phyloP scores from a whole-genome alignment of 352 stramenopile genomes.

The Pythium scleroteichum region DNA sequence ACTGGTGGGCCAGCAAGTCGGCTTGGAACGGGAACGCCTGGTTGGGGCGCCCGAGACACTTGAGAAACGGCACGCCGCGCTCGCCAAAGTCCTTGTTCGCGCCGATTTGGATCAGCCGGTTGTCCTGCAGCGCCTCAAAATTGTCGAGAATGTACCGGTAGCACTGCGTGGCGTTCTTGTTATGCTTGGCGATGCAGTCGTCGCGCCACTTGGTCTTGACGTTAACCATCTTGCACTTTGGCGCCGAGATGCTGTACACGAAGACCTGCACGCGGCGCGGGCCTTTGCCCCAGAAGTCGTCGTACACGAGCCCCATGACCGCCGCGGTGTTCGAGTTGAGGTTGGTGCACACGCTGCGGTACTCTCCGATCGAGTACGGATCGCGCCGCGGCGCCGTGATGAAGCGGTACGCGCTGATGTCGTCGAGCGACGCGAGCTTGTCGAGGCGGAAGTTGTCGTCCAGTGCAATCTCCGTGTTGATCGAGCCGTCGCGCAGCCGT shows the following conservation, averaged over 20 bases:
- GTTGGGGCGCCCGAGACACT: conserved; percentile 42
- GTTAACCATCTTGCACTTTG: conserved; percentile 36
- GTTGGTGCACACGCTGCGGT: conserved; percentile 32
- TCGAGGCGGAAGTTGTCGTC: conserved; percentile 12
- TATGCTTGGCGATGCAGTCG: conserved; percentile 31
- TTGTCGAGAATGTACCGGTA: conserved; percentile 55
- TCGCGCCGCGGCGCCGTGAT: conserved; percentile 28
- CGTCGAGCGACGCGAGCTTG: conserved; percentile 32
- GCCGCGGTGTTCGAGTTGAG: conserved; percentile 34
- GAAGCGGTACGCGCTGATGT: conserved; percentile 30
- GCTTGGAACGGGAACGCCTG: conserved; percentile 50
- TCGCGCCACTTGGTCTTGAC: conserved; percentile 17
- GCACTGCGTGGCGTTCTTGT: conserved; percentile 37
- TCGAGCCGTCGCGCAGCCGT: conserved; percentile 18
- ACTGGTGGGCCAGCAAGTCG: conserved; percentile 54
- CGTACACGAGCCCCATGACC: conserved; percentile 28
- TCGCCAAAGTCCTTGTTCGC: conserved; percentile 42
- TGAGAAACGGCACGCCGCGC: conserved; percentile 47
- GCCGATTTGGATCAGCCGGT: conserved; percentile 37
- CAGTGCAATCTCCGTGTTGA: conserved; percentile 30
- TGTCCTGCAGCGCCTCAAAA: conserved; percentile 37
- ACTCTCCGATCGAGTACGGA: conserved; percentile 24
- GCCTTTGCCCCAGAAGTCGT: conserved; percentile 37
- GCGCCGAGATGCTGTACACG: conserved; percentile 37
- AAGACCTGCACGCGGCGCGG: conserved; percentile 28